Base-by-base conservation (phyloP, 2,329 filamentous ascomycete species). In the Zasmidium cellare region DNA sequence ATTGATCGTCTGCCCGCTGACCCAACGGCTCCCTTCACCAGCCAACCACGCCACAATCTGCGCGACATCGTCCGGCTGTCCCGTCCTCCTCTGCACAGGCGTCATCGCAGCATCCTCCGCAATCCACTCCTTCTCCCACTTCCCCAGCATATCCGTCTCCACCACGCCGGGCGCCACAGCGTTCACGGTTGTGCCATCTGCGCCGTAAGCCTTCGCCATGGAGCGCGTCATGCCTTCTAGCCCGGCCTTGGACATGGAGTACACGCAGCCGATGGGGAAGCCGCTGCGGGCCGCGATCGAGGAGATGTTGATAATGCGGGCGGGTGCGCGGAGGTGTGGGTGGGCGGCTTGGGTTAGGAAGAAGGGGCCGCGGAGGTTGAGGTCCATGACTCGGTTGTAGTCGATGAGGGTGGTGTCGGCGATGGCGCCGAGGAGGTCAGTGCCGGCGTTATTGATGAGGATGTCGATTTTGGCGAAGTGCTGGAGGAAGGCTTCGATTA, bases 141-240 rank as follows among this genome's bases (percentile, higher is more conserved):
- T 20, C 0, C 79, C 77, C 18, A 85, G 65, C 77, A 87, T 78
- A 2, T 84, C 82, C 22, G 78, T 85, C 69, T 80, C 72, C 9
- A 84, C 80, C 0, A 84, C 82, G 0, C 84, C 84, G 0, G 84
- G 83, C 14, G 78, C 79, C 2, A 87, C 79, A 1, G 78, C 76
- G 62, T 87, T 87, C 25, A 85, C 84, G 0, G 84, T 87, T 55
- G 82, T 81, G 0, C 84, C 83, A 55, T 77, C 69, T 2, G 57
- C 66, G 0, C 84, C 84, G 9, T 87, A 71, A 69, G 86, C 84
- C 0, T 76, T 75, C 0, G 85, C 84, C 77, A 82, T 82, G 44
- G 76, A 79, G 12, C 84, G 74, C 11, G 85, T 87, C 55, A 87
- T 66, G 0, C 79, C 82, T 68, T 87, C 84, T 12, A 87, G 69